Conservation (phyloP, 106 monocot species). For the Dendrobium huoshanense region DNA sequence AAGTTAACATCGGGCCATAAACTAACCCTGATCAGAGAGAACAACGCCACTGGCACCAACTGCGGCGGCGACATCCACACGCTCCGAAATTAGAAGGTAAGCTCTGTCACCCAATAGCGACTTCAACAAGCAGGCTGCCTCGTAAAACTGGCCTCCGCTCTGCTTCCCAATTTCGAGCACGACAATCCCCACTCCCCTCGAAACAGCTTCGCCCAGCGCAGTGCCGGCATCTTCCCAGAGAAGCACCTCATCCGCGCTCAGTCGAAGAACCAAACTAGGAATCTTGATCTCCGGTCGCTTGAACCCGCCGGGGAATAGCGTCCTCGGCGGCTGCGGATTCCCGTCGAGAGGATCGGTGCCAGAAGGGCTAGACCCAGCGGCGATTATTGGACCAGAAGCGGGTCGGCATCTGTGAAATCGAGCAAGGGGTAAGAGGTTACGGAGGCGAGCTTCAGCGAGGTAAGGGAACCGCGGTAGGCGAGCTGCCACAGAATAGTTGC, state of each 20-base stretch:
- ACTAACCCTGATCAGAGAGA: slow-evolving; percentile 83
- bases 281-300: slow-evolving; percentile 77
- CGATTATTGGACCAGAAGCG: background rate
- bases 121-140: slow-evolving; percentile 72
- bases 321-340: slow-evolving; percentile 22
- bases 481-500: slow-evolving; percentile 17
- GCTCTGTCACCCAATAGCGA: slow-evolving; percentile 64
- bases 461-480: slow-evolving; percentile 21
- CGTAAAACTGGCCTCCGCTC: slow-evolving; percentile 63
- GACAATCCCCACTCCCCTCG: slow-evolving; percentile 56
- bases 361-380: slow-evolving; percentile 1
- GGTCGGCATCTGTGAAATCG: slow-evolving; percentile 6
- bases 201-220: slow-evolving; percentile 35
- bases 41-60: slow-evolving; percentile 79
- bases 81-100: slow-evolving; percentile 75
- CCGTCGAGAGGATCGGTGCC: slow-evolving; percentile 8
- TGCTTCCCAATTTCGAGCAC: slow-evolving; percentile 41
- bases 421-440: slow-evolving; percentile 2
- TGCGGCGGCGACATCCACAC: slow-evolving; percentile 86
- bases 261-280: slow-evolving; percentile 49
- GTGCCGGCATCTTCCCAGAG: slow-evolving; percentile 4
- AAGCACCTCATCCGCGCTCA: slow-evolving; percentile 48
- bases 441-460: background rate
- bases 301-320: slow-evolving; percentile 82
- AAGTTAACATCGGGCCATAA: background rate